Evolutionary conservation across 164 flowering plant species (phyloP), one percentile per base, ranked within the genome.

Genomic region (Chimonanthus salicifolius): DNA sequence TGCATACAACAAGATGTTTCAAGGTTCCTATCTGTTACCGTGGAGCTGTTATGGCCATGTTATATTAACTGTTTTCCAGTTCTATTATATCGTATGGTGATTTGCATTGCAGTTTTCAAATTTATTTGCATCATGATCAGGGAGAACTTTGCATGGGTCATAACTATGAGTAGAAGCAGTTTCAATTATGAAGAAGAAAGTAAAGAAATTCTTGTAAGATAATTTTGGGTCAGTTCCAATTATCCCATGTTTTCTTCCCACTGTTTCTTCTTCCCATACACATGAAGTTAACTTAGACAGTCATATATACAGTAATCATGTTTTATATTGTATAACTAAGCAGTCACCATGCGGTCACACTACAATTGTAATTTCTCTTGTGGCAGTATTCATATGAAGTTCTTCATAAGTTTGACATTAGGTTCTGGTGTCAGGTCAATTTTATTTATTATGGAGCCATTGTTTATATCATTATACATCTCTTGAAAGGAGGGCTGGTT

Each of bases 1-100:
- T 81, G 82, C 78, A 47, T 65, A 3, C 86, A 74, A 66, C 81
- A 73, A 71, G 87, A 85, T 47, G 77, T 84, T 71, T 86, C 85
- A 68, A 83, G 84, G 81, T 81, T 72, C 66, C 20, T 4, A 18
- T 77, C 51, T 49, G 9, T 65, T 21, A 20, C 16, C 2, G 33
- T 33, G 33, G 33, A 33, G 33, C 33, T 54, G 60, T 54, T 54
- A 54, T 11, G 60, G 15, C 60, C 4, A n/a, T 11, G 60, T 54
- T 54, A 13, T 54, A 1, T 13, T 54, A 54, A 2, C 16, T 54
- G 4, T 9, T 11, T 54, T 54, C 16, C 16, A 13, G 11, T 54
- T 15, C 4, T n/a, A 54, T n/a, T 13, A n/a, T 54, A 11, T 54
- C 16, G 16, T 11, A 54, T 54, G 60, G 11, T 4, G 16, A 11